Evolutionary conservation across 306 rosid species (phyloP), one percentile per base, ranked within the genome.

Genomic region (Vigna mungo): DNA sequence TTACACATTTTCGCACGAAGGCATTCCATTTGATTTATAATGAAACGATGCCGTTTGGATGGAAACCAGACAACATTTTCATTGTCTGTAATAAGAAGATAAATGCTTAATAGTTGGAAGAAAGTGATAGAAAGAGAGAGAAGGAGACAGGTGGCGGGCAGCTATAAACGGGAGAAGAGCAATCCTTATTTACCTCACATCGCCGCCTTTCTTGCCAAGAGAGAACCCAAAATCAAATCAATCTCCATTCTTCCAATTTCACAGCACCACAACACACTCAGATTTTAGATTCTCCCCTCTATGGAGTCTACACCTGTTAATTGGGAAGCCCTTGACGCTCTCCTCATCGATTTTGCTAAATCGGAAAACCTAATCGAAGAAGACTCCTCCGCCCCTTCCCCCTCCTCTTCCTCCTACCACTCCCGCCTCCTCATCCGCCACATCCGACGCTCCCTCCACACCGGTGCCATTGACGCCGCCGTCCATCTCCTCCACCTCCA

Each of bases 251-350:
- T 37, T 59, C 77, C 63, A 12, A 68, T 68, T 51, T 69, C 68
- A 41, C 34, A 44, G 2, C 8, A n/a, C 9, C 81, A 37, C 34
- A 17, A 17, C 23, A 41, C 59, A 52, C 81, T 73, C 63, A 16
- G 59, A 74, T 80, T 71, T 53, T 64, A 13, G 30, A 74, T 20
- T 66, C 73, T 17, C 27, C 1, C 5, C 0, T 9, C 14, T 14
- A 68, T 68, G 99, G 97, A 96, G 5, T 83, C 97, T 12, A 74
- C 90, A 83, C 89, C 93, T 8, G 88, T 96, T 64, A 96, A 91
- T 79, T 96, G 99, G 99, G 98, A 96, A 83, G 84, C 98, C 10
- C 97, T 96, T 2, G 99, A 96, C 76, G 68, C 91, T 37, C 85
- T 96, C 9, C 71, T 96, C 1, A 86, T 92, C 86, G 98, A 92